Evolutionary conservation across 768 basidiomycete genomes (phyloP).

Genomic region (Phlebiopsis gigantea): DNA sequence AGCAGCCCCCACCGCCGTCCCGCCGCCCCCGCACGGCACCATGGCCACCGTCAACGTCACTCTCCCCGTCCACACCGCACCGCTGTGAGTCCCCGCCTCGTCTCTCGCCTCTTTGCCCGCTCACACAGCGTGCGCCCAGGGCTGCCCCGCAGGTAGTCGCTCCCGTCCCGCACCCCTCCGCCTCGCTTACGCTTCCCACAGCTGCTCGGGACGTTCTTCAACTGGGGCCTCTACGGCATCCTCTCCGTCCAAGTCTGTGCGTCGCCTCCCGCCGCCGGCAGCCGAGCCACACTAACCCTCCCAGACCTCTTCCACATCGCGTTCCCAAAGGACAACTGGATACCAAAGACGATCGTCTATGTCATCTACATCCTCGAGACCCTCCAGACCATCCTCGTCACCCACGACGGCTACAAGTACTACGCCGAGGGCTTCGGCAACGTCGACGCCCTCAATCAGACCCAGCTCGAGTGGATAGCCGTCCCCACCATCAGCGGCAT

Average conservation of each 20-base stretch:
- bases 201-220: slow-evolving; percentile 20
- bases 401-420: slow-evolving; percentile 21
- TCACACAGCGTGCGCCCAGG: neutral
- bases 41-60: neutral
- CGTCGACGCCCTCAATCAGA: slow-evolving; percentile 3
- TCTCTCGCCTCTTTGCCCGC: neutral
- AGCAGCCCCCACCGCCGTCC: neutral
- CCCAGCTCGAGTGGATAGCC: neutral
- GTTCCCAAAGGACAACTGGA: slow-evolving; percentile 8
- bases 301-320: slow-evolving; percentile 14
- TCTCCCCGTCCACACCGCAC: neutral
- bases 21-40: neutral
- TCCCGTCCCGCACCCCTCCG: neutral
- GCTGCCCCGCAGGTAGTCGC: neutral
- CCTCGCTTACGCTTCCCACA: neutral
- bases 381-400: slow-evolving; percentile 17
- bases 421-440: slow-evolving; percentile 24
- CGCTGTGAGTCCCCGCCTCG: neutral
- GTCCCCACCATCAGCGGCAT: slow-evolving; percentile 2
- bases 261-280: neutral
- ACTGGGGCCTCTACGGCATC: slow-evolving; percentile 20
- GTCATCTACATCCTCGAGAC: slow-evolving; percentile 4
- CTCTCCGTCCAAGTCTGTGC: slow-evolving; percentile 18
- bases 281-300: neutral
- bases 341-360: slow-evolving; percentile 13